A percentile compares a stretch with the other conserved stretches of the same genome.
These are phyloP conservation scores for Phytophthora parvispora DNA, from an alignment of 352 stramenopile genomes.

Conservation along the genomic window DNA sequence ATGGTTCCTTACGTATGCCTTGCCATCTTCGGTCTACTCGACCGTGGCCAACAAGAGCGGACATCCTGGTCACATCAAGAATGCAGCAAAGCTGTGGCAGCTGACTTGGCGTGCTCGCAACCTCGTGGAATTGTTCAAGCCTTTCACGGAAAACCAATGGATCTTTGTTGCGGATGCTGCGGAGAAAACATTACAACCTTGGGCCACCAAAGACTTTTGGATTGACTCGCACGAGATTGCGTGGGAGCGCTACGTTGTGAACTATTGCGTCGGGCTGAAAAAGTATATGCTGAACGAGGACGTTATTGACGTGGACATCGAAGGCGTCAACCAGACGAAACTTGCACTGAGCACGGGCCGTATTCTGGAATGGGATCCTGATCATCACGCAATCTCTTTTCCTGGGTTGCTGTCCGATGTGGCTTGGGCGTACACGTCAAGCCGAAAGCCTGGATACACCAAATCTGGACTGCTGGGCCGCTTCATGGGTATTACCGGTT, in stretches of 20 bases:
- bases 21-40: slow-evolving; percentile 87
- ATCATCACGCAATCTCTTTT: slow-evolving; percentile 92
- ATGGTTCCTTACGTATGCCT: slow-evolving; percentile 84
- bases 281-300: slow-evolving; percentile 88
- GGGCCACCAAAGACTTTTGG: slow-evolving; percentile 58
- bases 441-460: slow-evolving; percentile 89
- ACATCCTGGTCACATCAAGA: slow-evolving; percentile 70
- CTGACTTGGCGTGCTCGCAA: slow-evolving; percentile 82
- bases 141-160: slow-evolving; percentile 91
- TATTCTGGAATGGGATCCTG: slow-evolving; percentile 89
- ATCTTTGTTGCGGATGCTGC: slow-evolving; percentile 74
- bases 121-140: slow-evolving; percentile 87
- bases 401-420: slow-evolving; percentile 87
- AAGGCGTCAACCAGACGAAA: slow-evolving; percentile 84
- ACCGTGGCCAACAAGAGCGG: slow-evolving; percentile 76
- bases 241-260: slow-evolving; percentile 89
- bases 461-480: slow-evolving; percentile 83
- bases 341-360: slow-evolving; percentile 83
- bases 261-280: slow-evolving; percentile 87
- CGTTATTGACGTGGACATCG: slow-evolving; percentile 86
- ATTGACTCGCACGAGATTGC: slow-evolving; percentile 80
- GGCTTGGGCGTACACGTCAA: slow-evolving; percentile 92
- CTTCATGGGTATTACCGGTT: slow-evolving; percentile 90
- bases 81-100: slow-evolving; percentile 74
- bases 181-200: slow-evolving; percentile 41